Conservation (phyloP, 306 rosid genomes). For the Sindora glabra region DNA sequence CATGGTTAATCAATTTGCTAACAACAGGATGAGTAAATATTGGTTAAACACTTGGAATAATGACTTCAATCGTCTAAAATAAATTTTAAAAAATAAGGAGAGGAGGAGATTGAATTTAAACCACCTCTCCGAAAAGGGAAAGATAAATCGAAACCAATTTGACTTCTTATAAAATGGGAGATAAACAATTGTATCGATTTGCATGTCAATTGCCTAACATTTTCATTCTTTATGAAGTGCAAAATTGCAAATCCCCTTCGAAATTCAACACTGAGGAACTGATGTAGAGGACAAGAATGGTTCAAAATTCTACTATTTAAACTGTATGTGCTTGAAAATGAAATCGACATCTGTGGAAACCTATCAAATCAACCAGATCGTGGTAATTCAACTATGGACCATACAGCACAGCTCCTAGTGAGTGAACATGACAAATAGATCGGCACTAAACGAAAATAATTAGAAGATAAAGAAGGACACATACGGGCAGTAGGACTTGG, state of each 20-base stretch:
- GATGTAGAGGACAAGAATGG: background rate
- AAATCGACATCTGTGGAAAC: background rate
- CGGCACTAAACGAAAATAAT: background rate
- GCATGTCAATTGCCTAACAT: too few species aligned
- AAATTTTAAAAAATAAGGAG: background rate
- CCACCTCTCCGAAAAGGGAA: background rate
- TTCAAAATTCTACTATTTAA: background rate
- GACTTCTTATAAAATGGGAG: background rate
- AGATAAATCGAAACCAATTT: background rate
- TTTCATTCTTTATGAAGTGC: too few species aligned
- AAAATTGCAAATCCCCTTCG: background rate
- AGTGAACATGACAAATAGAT: background rate
- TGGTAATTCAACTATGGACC: background rate
- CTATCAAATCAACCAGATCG: background rate
- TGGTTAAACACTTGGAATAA: too few species aligned
- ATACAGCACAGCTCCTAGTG: background rate
- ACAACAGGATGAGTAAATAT: too few species aligned
- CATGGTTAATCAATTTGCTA: too few species aligned
- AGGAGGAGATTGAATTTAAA: background rate
- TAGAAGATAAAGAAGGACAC: background rate
- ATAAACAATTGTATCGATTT: too few species aligned
- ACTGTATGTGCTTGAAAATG: background rate
- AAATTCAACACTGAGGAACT: background rate
- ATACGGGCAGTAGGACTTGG: constrained; percentile 95
- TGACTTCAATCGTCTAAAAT: too few species aligned